Base-by-base conservation (phyloP, 768 basidiomycete genomes). In the Suillus lakei region DNA sequence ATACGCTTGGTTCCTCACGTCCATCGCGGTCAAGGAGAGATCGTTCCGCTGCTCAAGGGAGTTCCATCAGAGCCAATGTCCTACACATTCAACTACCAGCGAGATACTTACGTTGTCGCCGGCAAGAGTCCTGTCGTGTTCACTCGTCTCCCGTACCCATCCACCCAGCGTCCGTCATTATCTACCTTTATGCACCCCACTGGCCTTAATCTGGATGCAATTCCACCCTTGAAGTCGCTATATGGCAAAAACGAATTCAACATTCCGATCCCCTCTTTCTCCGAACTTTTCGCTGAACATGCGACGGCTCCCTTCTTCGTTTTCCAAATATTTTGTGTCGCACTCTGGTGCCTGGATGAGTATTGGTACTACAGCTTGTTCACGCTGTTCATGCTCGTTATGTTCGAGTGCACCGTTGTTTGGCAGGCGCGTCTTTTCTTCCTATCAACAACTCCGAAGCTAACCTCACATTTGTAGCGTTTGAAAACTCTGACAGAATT, bases 281-380 rank as follows among this genome's bases (percentile, higher is more conserved):
- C 85, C 12, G 93, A 95, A 69, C 86, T 99, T 41, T 98, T 99
- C 70, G 84, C 82, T 28, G 98, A 99, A 81, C 98, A 99, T 73
- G 96, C 97, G 1, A 96, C 96, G 5, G 98, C 98, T 0, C 98
- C 98, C 0, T 99, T 99, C 86, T 99, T 99, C 78, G 98, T 99
- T 32, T 99, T 99, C 79, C 98, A 99, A 79, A 80, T 99, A 21
- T 99, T 99, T 79, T 99, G 98, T 68, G 98, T 98, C 2, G 95
- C 93, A 0, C 82, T 99, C 12, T 99, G 98, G 98, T 95, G 92
- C 74, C 78, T 99, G 71, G 98, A 99, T 72, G 98, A 99, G 76
- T 99, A 99, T 77, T 98, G 96, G 96, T 98, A 98, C 77, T 99
- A 98, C 83, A 92, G 92, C 63, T 77, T 99, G 46, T 99, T 99